phyloP scores from a whole-genome alignment of 306 rosid species.

The Castanea mollissima region DNA sequence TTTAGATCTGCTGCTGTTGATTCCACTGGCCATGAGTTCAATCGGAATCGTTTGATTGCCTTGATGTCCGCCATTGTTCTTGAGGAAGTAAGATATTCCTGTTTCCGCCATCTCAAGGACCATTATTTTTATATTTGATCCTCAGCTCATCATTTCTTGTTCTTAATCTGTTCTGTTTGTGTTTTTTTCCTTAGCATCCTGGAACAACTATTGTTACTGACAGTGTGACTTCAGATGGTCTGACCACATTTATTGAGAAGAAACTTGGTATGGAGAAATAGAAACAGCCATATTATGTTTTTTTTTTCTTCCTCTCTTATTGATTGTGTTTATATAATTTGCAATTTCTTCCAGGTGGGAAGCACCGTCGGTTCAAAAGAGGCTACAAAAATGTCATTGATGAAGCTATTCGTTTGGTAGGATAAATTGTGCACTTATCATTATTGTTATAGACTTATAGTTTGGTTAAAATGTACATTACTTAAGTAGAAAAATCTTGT shows the following conservation, averaged over 20 bases:
- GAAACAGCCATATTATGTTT: not conserved
- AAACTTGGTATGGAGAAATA: constrained; percentile 69
- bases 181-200: constrained; percentile 61
- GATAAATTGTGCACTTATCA: constrained; percentile 24
- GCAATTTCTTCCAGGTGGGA: constrained; percentile 64
- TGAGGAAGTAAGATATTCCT: constrained; percentile 64
- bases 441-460: not conserved
- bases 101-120: constrained; percentile 10
- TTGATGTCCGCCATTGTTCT: constrained; percentile 94
- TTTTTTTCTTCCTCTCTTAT: not conserved
- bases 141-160: not conserved
- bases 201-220: constrained; percentile 95
- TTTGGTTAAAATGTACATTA: constrained; percentile 12
- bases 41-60: constrained; percentile 90
- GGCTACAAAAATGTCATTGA: constrained; percentile 98
- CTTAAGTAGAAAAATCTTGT: not conserved
- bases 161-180: constrained; percentile 9
- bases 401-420: constrained; percentile 93
- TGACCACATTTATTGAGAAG: constrained; percentile 84
- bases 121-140: constrained; percentile 4
- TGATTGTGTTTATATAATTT: constrained; percentile 9
- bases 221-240: constrained; percentile 98
- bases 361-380: constrained; percentile 93
- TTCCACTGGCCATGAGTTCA: constrained; percentile 77
- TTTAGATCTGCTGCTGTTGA: constrained; percentile 99